Percentiles rank a stretch among this genome's conserved stretches.
phyloP scores from a whole-genome alignment of 2,329 filamentous ascomycete genomes.

The Cladosporium sp. region DNA sequence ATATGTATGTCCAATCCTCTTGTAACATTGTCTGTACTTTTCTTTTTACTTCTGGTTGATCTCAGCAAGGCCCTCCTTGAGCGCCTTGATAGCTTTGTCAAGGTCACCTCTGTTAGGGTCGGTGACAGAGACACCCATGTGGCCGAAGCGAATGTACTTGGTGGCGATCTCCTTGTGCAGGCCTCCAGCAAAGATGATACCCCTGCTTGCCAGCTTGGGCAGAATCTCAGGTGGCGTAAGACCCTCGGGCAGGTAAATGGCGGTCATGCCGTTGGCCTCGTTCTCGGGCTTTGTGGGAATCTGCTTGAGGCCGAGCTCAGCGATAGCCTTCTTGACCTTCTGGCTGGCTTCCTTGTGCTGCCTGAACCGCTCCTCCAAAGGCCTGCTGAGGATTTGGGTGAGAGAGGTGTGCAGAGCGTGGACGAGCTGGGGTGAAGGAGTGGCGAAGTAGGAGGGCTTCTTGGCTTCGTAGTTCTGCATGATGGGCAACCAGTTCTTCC shows the following conservation, averaged over 20 bases:
- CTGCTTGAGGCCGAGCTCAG: slow-evolving; percentile 79
- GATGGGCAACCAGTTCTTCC: slow-evolving; percentile 96
- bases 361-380: slow-evolving; percentile 77
- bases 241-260: slow-evolving; percentile 86
- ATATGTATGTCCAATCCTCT: slow-evolving; percentile 1
- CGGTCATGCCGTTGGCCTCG: slow-evolving; percentile 97
- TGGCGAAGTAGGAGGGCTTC: slow-evolving; percentile 97
- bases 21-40: not conserved
- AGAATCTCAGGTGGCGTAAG: slow-evolving; percentile 77
- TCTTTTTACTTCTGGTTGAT: slow-evolving; percentile 28
- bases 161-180: slow-evolving; percentile 92
- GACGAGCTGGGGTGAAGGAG: slow-evolving; percentile 88
- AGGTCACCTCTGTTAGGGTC: slow-evolving; percentile 77
- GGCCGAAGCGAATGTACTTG: slow-evolving; percentile 92
- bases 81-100: slow-evolving; percentile 73
- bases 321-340: slow-evolving; percentile 78
- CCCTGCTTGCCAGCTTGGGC: slow-evolving; percentile 77
- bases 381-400: slow-evolving; percentile 75
- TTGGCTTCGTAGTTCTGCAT: slow-evolving; percentile 99
- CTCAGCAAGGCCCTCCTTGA: slow-evolving; percentile 71
- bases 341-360: slow-evolving; percentile 75
- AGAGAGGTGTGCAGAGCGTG: slow-evolving; percentile 88
- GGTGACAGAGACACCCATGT: slow-evolving; percentile 93
- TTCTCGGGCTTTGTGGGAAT: slow-evolving; percentile 80
- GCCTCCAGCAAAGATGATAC: slow-evolving; percentile 90